Evolutionary conservation across 2,329 filamentous ascomycete genomes (phyloP).

Genomic region (Aspergillus viridinutans): DNA sequence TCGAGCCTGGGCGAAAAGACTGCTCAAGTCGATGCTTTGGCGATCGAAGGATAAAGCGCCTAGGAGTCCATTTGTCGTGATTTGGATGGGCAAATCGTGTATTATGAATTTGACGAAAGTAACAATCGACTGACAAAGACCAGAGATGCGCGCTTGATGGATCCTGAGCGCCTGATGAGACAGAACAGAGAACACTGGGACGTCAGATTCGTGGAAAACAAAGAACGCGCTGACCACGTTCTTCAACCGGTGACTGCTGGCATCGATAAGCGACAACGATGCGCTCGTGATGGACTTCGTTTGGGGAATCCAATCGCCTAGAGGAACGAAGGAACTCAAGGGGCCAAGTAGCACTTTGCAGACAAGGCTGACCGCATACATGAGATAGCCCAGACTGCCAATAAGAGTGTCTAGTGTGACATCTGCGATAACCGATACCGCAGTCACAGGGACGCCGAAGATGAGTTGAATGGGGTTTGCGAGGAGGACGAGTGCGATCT

Average conservation of each 20-base stretch:
- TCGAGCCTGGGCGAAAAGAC: slow-evolving; percentile 12
- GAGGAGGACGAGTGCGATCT: slow-evolving; percentile 72
- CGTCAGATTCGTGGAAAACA: slow-evolving; percentile 52
- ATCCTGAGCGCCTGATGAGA: slow-evolving; percentile 66
- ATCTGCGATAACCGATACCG: slow-evolving; percentile 70
- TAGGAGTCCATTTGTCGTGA: slow-evolving; percentile 25
- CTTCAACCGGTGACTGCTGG: slow-evolving; percentile 37
- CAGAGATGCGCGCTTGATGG: slow-evolving; percentile 53
- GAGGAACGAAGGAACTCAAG: slow-evolving; percentile 31
- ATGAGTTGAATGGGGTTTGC: slow-evolving; percentile 70
- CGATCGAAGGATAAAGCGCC: slow-evolving; percentile 19
- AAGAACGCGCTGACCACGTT: slow-evolving; percentile 37
- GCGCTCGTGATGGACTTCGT: slow-evolving; percentile 37
- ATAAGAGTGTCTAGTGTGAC: slow-evolving; percentile 71
- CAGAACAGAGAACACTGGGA: slow-evolving; percentile 71
- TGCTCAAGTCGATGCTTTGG: slow-evolving; percentile 14
- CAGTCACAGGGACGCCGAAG: slow-evolving; percentile 65
- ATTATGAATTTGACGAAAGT: slow-evolving; percentile 40
- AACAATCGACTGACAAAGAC: slow-evolving; percentile 40
- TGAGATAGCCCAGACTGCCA: slow-evolving; percentile 55
- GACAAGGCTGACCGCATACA: slow-evolving; percentile 37
- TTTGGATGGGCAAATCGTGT: slow-evolving; percentile 34
- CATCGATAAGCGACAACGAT: slow-evolving; percentile 40
- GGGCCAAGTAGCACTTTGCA: slow-evolving; percentile 32
- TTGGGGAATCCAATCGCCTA: slow-evolving; percentile 32